Evolutionary conservation across 306 rosid species (phyloP).

Genomic region (Arachis stenosperma): DNA sequence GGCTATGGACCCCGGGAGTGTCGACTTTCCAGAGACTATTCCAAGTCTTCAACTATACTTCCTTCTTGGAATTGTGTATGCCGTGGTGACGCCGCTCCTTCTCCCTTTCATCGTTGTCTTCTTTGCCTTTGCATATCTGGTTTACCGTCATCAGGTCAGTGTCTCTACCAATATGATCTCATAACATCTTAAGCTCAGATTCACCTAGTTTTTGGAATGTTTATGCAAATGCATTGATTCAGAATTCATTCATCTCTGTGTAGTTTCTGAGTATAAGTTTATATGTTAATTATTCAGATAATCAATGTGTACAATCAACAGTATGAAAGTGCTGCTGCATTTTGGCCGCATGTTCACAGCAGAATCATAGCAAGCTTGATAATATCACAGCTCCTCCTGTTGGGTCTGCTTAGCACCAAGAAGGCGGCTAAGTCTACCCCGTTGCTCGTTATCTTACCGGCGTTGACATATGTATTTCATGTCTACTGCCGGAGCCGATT

Average conservation of each 20-base stretch:
- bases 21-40: slow-evolving; percentile 85
- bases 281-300: slow-evolving; percentile 57
- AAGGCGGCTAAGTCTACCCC: slow-evolving; percentile 96
- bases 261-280: slow-evolving; percentile 8
- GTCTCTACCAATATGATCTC: slow-evolving; percentile 2
- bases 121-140: slow-evolving; percentile 93
- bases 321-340: slow-evolving; percentile 95
- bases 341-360: slow-evolving; percentile 96
- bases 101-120: slow-evolving; percentile 95
- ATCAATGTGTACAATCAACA: slow-evolving; percentile 92
- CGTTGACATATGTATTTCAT: slow-evolving; percentile 83
- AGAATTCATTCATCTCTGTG: neutral
- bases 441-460: slow-evolving; percentile 72
- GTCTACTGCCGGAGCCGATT: slow-evolving; percentile 81
- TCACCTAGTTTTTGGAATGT: neutral
- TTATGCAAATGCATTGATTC: slow-evolving; percentile 13
- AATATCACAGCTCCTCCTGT: slow-evolving; percentile 84
- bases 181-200: neutral
- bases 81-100: slow-evolving; percentile 94
- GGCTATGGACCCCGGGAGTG: slow-evolving; percentile 92
- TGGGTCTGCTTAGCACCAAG: slow-evolving; percentile 97
- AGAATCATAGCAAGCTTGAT: slow-evolving; percentile 92
- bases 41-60: slow-evolving; percentile 94
- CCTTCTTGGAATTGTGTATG: slow-evolving; percentile 89
- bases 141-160: slow-evolving; percentile 98